Evolutionary conservation across 495 filamentous ascomycete genomes (phyloP).

Genomic region (Tuber indicum): DNA sequence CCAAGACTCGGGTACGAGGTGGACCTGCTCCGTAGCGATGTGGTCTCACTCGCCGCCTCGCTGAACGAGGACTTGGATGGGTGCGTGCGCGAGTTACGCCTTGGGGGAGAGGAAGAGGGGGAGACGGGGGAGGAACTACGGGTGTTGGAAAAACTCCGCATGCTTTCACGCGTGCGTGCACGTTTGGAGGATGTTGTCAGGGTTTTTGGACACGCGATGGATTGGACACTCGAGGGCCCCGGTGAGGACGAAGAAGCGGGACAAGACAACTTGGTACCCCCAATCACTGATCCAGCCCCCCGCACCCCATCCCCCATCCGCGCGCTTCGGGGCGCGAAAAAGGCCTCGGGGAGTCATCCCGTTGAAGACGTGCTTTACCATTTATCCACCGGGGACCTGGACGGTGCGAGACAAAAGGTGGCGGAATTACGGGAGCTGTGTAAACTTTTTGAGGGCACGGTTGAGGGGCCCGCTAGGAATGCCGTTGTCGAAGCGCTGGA

Average conservation of each 20-base stretch:
- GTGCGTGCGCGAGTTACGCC: slow-evolving; percentile 55
- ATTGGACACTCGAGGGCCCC: slow-evolving; percentile 81
- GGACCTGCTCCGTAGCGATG: slow-evolving; percentile 82
- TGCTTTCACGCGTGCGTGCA: slow-evolving; percentile 69
- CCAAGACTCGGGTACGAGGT: slow-evolving; percentile 89
- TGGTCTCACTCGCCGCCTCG: slow-evolving; percentile 66
- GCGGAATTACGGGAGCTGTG: slow-evolving; percentile 64
- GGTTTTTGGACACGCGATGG: slow-evolving; percentile 87
- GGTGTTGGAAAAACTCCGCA: slow-evolving; percentile 71
- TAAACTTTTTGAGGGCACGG: slow-evolving; percentile 84
- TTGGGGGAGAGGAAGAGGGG: slow-evolving; percentile 17
- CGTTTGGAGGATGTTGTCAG: slow-evolving; percentile 79
- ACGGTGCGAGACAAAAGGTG: slow-evolving; percentile 64
- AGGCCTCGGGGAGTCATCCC: slow-evolving; percentile 57
- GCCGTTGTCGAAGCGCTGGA: slow-evolving; percentile 75
- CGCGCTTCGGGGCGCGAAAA: slow-evolving; percentile 56
- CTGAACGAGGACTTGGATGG: slow-evolving; percentile 61
- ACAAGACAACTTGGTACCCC: slow-evolving; percentile 48
- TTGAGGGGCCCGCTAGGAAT: slow-evolving; percentile 77
- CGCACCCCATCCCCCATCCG: slow-evolving; percentile 58
- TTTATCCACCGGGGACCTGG: slow-evolving; percentile 53
- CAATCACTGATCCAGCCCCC: slow-evolving; percentile 61
- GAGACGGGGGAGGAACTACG: slow-evolving; percentile 51
- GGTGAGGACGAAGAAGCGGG: slow-evolving; percentile 46
- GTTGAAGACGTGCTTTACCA: slow-evolving; percentile 65